Conservation (phyloP, 2,329 filamentous ascomycete genomes). For the Mycosphaerella arachidis region DNA sequence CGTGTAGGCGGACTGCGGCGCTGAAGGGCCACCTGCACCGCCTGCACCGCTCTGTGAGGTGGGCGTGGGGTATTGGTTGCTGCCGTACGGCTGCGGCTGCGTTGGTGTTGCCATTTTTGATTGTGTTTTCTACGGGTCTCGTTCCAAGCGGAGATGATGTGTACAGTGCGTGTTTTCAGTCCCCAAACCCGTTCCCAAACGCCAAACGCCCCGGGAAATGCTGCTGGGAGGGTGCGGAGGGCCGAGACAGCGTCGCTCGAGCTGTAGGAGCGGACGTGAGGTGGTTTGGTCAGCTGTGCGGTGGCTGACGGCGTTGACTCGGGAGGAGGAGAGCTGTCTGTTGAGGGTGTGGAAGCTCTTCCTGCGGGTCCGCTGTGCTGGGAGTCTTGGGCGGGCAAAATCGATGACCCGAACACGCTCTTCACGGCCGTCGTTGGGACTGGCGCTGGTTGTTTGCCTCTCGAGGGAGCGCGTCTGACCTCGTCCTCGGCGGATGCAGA, state of each 20-base stretch:
- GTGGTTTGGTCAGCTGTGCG: not conserved
- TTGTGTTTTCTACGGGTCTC: conserved; percentile 1
- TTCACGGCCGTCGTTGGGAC: not conserved
- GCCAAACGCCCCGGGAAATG: conserved; percentile 22
- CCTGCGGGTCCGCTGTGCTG: not conserved
- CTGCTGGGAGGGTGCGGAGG: conserved; percentile 7
- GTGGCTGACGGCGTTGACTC: conserved; percentile 1
- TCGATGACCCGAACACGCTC: not conserved
- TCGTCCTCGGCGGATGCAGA: not conserved
- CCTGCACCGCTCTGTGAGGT: conserved; percentile 15
- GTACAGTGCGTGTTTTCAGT: not conserved
- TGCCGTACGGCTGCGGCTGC: conserved; percentile 26
- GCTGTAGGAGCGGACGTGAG: not conserved
- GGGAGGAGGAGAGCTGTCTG: conserved; percentile 1
- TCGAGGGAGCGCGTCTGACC: not conserved
- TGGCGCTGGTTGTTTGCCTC: not conserved
- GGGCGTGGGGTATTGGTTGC: conserved; percentile 25
- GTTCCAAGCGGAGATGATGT: not conserved
- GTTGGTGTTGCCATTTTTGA: conserved; percentile 29
- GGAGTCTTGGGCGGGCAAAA: not conserved
- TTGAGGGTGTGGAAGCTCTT: not conserved
- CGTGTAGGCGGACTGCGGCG: conserved; percentile 19
- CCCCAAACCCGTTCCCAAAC: conserved; percentile 14
- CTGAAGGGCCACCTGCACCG: conserved; percentile 4
- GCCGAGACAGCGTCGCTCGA: conserved; percentile 1